phyloP scores from a whole-genome alignment of 2,329 filamentous ascomycete genomes.

The Endoconidiophora laricicola region DNA sequence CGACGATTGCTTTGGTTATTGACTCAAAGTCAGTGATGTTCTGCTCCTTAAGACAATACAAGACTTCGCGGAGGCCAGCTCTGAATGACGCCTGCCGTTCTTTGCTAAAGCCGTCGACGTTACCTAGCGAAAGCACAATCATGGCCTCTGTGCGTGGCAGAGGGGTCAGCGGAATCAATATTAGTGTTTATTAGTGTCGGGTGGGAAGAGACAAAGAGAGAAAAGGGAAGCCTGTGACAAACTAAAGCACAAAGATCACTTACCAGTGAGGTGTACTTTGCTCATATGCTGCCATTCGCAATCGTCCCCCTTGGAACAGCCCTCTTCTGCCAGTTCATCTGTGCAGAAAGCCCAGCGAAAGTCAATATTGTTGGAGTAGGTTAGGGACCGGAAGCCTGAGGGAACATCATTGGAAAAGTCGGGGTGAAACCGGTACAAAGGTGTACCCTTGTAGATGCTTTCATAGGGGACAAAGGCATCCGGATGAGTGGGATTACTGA shows the following conservation, averaged over 20 bases:
- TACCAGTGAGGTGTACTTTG: slow-evolving; percentile 56
- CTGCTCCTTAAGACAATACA: slow-evolving; percentile 40
- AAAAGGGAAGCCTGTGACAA: not conserved
- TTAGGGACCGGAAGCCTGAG: slow-evolving; percentile 73
- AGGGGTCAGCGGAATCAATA: slow-evolving; percentile 1
- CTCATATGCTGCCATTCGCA: slow-evolving; percentile 72
- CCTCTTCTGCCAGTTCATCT: slow-evolving; percentile 55
- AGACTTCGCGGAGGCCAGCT: slow-evolving; percentile 41
- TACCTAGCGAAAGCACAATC: slow-evolving; percentile 56
- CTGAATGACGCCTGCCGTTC: slow-evolving; percentile 46
- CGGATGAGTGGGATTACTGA: slow-evolving; percentile 7
- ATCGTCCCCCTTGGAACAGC: slow-evolving; percentile 44
- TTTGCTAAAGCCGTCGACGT: slow-evolving; percentile 44
- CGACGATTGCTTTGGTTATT: slow-evolving; percentile 50
- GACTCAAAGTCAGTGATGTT: slow-evolving; percentile 48
- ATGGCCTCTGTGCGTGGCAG: slow-evolving; percentile 41
- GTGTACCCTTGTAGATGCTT: slow-evolving; percentile 69
- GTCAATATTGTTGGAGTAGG: slow-evolving; percentile 85
- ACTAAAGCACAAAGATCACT: slow-evolving; percentile 26
- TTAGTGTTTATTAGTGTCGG: too few species aligned
- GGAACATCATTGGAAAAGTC: slow-evolving; percentile 50
- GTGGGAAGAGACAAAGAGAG: too few species aligned
- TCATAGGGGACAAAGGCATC: slow-evolving; percentile 45
- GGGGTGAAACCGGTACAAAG: slow-evolving; percentile 79
- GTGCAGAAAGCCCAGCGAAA: slow-evolving; percentile 57